These are phyloP conservation scores for Dinochytrium kinnereticum DNA, from an alignment of 371 early-diverging fungal genomes.

Conservation along the genomic window DNA sequence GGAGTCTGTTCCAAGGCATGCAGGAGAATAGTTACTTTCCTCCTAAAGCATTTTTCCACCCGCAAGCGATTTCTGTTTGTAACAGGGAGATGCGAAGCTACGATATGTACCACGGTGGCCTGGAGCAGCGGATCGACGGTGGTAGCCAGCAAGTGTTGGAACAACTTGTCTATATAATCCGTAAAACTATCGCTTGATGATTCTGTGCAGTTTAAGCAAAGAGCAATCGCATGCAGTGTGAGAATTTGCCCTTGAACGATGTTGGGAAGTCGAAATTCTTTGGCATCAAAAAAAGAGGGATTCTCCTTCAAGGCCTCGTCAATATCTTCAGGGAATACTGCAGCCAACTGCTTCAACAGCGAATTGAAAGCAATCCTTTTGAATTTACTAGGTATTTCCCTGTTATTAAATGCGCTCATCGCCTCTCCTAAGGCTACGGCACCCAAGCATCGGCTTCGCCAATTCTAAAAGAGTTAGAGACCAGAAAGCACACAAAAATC, in stretches of 20 bases:
- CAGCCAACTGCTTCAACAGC: constrained; percentile 27
- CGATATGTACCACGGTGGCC: constrained; percentile 39
- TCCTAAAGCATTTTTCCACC: constrained; percentile 42
- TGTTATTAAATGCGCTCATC: constrained; percentile 12
- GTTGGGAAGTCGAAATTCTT: constrained; percentile 33
- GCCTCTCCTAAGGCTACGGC: constrained; percentile 30
- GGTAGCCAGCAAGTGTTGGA: constrained; percentile 29
- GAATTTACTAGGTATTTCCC: constrained; percentile 26
- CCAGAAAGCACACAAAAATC: not conserved
- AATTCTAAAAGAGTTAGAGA: not conserved
- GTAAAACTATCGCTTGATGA: constrained; percentile 23
- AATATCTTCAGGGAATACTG: constrained; percentile 38
- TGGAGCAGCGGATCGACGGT: constrained; percentile 34
- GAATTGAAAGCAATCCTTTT: constrained; percentile 35
- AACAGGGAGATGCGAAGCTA: constrained; percentile 41
- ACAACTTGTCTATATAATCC: constrained; percentile 44
- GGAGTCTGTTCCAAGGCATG: not conserved
- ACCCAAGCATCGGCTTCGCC: constrained; percentile 29
- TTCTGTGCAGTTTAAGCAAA: constrained; percentile 28
- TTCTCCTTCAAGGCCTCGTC: constrained; percentile 19
- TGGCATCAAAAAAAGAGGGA: constrained; percentile 27
- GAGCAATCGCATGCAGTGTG: constrained; percentile 36
- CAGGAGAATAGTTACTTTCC: constrained; percentile 21
- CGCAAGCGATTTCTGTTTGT: constrained; percentile 49
- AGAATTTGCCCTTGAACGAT: constrained; percentile 33